Conservation (phyloP, 345 rosid species). For the Cardamine chenopodiifolia region DNA sequence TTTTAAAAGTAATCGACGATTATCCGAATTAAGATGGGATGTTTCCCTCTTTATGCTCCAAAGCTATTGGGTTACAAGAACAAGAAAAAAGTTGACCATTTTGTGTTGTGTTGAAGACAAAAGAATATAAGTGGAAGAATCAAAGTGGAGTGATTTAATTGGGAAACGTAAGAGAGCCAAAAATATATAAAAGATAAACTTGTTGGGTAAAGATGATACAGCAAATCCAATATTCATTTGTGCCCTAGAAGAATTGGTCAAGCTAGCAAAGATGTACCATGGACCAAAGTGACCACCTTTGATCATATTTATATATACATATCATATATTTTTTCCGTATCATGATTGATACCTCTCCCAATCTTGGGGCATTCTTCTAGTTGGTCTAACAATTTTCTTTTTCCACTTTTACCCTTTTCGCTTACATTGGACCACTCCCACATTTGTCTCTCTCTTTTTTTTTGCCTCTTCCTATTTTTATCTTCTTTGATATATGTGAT, state of each 20-base stretch:
- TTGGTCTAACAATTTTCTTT: constrained; percentile 28
- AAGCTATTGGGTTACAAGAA: constrained; percentile 35
- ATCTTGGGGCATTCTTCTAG: constrained; percentile 51
- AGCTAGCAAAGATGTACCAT: constrained; percentile 42
- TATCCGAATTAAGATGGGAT: constrained; percentile 25
- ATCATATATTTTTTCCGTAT: constrained; percentile 25
- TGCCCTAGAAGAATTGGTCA: constrained; percentile 43
- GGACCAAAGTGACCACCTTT: constrained; percentile 46
- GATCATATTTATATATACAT: constrained; percentile 34
- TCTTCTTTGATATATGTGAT: not conserved
- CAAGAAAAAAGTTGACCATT: constrained; percentile 21
- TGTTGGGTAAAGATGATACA: constrained; percentile 47
- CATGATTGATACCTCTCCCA: constrained; percentile 58
- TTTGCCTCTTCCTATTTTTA: not conserved
- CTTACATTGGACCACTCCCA: constrained; percentile 37
- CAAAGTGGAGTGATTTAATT: constrained; percentile 38
- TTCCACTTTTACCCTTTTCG: constrained; percentile 24
- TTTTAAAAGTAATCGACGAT: not conserved
- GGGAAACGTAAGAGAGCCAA: constrained; percentile 36
- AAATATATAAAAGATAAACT: constrained; percentile 22
- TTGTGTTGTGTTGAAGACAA: constrained; percentile 43
- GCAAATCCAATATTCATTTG: constrained; percentile 42
- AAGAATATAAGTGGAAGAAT: constrained; percentile 42
- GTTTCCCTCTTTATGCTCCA: constrained; percentile 30
- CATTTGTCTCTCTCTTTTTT: constrained; percentile 20